Base-by-base conservation (phyloP, 306 rosid species). In the Prunus campanulata region DNA sequence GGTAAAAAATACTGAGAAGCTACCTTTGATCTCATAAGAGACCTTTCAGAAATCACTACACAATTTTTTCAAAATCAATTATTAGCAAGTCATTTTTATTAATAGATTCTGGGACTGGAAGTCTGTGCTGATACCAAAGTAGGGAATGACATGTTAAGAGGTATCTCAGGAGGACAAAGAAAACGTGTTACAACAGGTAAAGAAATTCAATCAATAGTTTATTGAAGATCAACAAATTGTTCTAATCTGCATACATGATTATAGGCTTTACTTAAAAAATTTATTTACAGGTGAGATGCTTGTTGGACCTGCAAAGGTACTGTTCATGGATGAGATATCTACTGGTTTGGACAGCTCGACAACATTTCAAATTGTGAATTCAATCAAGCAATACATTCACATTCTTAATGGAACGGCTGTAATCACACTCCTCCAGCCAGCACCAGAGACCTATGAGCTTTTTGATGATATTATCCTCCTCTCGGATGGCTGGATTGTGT, bases 281-380 rank as follows among this genome's bases (percentile, higher is more conserved):
- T 9, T 20, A 29, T 66, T 30, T 30, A 30, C 61, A 86, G 87
- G 87, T 69, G 90, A 86, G 74, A 86, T 84, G 79, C 72, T 86
- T 42, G 85, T 82, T 81, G 87, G 87, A 68, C 83, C 90, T 10
- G 76, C 87, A 35, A 86, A 79, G 1, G 86, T 73, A 30, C 71
- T 86, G 61, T 81, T 86, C 78, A 86, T 86, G 90, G 87, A 86
- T 12, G 88, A 86, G 65, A 86, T 86, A 66, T 86, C 88, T n/a
- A 78, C 86, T n/a, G 90, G 90, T 48, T 71, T 86, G 59, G 86
- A 86, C 75, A 86, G 86, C 64, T 79, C 90, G 0, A 86, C 87
- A 25, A 83, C 90, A n/a, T 86, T 71, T 71, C 87, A 84, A 73
- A 84, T 86, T 20, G 86, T 86, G 78, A 83, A 86, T 63, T 86